Conservation (phyloP, 768 basidiomycete genomes). For the Goffeauzyma gilvescens region DNA sequence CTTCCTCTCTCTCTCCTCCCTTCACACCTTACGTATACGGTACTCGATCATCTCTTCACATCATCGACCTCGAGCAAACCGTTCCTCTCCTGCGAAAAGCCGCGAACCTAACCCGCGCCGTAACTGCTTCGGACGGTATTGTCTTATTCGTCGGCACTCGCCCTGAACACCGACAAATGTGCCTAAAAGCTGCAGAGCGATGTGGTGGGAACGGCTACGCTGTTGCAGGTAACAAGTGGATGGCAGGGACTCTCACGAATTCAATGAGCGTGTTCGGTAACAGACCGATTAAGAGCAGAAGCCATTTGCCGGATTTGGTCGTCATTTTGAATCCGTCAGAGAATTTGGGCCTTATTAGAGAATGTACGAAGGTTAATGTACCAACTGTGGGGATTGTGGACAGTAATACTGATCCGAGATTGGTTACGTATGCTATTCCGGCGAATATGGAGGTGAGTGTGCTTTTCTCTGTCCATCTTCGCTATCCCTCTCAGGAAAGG, state of each 20-base stretch:
- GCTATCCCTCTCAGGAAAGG: not conserved
- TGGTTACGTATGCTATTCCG: conserved; percentile 95
- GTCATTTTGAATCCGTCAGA: conserved; percentile 76
- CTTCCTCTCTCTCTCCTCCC: conserved; percentile 56
- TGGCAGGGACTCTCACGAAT: conserved; percentile 90
- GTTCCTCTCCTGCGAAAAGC: conserved; percentile 79
- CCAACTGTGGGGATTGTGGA: conserved; percentile 90
- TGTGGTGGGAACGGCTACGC: conserved; percentile 64
- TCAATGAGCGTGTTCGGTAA: conserved; percentile 28
- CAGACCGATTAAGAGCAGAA: conserved; percentile 20
- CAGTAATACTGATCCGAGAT: conserved; percentile 82
- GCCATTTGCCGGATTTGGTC: conserved; percentile 58
- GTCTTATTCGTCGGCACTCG: conserved; percentile 75
- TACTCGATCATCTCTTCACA: conserved; percentile 64
- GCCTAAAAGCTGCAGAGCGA: conserved; percentile 59
- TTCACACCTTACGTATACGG: conserved; percentile 91
- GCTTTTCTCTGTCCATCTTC: not conserved
- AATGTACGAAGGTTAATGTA: conserved; percentile 72
- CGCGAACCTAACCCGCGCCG: conserved; percentile 62
- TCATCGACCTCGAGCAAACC: conserved; percentile 90
- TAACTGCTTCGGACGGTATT: conserved; percentile 61
- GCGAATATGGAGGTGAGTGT: conserved; percentile 67
- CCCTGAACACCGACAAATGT: conserved; percentile 41
- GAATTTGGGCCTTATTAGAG: conserved; percentile 61
- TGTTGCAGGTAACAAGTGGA: conserved; percentile 63